Base-by-base conservation (phyloP, 495 filamentous ascomycete species). In the Tuber magnatum region DNA sequence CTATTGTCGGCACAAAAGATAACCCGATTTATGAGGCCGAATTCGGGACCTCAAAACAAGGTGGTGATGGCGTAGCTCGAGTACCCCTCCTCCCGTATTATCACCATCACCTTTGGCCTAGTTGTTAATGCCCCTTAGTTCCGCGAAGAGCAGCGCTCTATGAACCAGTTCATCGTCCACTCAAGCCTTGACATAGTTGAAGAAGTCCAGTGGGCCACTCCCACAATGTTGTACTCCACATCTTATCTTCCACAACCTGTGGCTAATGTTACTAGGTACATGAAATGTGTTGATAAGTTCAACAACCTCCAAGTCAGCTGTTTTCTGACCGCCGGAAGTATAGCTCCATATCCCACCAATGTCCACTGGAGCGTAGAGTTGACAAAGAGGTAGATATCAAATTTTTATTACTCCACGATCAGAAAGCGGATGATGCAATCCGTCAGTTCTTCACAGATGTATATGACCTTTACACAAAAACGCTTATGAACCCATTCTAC, bases 131-230 rank as follows among this genome's bases (percentile, higher is more conserved):
- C 65, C 10, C 51, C 9, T 77, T 65, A 81, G 77, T 97, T 97
- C 88, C 88, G 87, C 43, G 91, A 94, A 69, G 91, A 96, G 77
- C 91, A 93, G 40, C 89, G 92, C 71, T 91, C 94, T 83, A 92
- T 97, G 89, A 97, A 97, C 86, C 95, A 97, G 84, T 97, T 98
- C 86, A 92, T 99, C 84, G 90, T 95, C 69, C 94, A 99, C 85
- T 92, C 91, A 73, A 91, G 91, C 79, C 85, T 99, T 68, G 95
- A 99, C 82, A 93, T 97, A 69, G 90, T 97, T 38, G 95, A 98
- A 84, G 95, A 99, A 81, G 88, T 93, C 32, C 94, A 97, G 84
- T 99, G 96, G 95, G 90, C 87, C 1, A 71, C 69, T 46, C 71
- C 70, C 39, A 71, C 71, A 7, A 81, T 81, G 78, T 81, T 71